Conservation (phyloP, 768 basidiomycete genomes). For the Macrolepiota fuliginosa region DNA sequence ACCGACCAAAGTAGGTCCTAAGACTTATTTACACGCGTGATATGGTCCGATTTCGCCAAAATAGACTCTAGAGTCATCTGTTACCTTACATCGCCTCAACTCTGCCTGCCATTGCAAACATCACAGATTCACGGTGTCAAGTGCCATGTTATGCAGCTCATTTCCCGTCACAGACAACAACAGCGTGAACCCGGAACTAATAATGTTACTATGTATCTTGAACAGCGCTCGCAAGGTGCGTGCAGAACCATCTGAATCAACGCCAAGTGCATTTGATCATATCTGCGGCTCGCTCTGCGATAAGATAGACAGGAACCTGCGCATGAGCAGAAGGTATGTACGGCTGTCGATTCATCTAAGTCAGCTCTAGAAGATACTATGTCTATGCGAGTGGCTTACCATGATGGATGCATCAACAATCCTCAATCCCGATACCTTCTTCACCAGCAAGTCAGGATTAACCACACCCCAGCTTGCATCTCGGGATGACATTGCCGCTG, state of each 20-base stretch:
- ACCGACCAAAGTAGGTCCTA: no score
- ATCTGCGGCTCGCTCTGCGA: constrained; percentile 17
- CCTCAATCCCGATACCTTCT: constrained; percentile 30
- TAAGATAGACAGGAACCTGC: constrained; percentile 14
- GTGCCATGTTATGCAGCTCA: no score
- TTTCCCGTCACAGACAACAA: no score
- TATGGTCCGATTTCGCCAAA: no score
- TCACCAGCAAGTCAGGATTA: constrained; percentile 35
- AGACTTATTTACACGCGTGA: no score
- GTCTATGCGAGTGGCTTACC: constrained; percentile 19
- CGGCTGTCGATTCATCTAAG: constrained; percentile 6
- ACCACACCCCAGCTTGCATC: constrained; percentile 30
- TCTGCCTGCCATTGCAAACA: no score
- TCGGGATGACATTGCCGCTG: constrained; percentile 29
- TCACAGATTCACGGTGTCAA: no score
- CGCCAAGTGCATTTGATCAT: constrained; percentile 14
- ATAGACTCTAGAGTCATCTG: no score
- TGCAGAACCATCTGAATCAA: neutral
- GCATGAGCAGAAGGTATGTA: constrained; percentile 16
- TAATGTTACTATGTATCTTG: no score
- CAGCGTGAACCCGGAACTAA: no score
- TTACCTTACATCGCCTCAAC: no score
- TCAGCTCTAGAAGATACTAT: neutral
- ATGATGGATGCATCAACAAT: constrained; percentile 37
- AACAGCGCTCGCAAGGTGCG: no score